These are phyloP conservation scores for Penicillium sp. DNA, from an alignment of 2,329 filamentous ascomycete species.

Conservation along the genomic window DNA sequence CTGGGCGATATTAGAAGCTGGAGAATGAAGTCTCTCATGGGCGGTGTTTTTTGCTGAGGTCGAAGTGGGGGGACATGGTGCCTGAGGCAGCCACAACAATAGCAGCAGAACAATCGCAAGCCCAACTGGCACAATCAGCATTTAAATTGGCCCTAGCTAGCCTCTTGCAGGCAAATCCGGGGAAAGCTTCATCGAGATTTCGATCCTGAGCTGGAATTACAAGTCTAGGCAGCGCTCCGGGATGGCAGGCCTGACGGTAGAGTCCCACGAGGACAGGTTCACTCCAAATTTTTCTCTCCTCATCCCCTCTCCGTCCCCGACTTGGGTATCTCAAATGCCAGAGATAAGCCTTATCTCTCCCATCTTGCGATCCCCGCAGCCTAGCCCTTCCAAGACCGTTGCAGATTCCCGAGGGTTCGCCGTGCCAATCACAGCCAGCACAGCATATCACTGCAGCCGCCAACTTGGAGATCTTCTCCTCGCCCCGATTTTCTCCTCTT, in stretches of 20 bases:
- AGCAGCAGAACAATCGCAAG: conserved; percentile 29
- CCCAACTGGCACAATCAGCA: not conserved
- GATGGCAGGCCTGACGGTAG: not conserved
- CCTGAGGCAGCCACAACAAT: conserved; percentile 35
- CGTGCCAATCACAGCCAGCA: conserved; percentile 16
- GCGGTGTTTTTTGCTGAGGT: conserved; percentile 11
- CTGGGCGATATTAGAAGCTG: conserved; percentile 4
- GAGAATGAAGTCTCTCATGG: conserved; percentile 9
- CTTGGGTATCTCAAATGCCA: not conserved
- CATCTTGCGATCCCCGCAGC: conserved; percentile 11
- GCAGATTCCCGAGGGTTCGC: not conserved
- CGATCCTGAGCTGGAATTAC: not conserved
- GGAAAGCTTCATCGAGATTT: not conserved
- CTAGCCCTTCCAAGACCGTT: not conserved
- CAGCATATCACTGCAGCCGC: not conserved
- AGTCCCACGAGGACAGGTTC: not conserved
- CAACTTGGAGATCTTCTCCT: conserved; percentile 8
- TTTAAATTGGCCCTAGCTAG: not conserved
- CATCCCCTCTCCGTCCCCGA: not conserved
- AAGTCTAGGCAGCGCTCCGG: not conserved
- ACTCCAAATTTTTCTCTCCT: not conserved
- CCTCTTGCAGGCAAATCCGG: not conserved
- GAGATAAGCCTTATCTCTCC: not conserved
- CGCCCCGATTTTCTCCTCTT: conserved; percentile 11
- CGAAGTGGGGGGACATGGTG: conserved; percentile 29